Evolutionary conservation across 202 grass and related monocot species (phyloP).

Genomic region (Dendrocalamus latiflorus): DNA sequence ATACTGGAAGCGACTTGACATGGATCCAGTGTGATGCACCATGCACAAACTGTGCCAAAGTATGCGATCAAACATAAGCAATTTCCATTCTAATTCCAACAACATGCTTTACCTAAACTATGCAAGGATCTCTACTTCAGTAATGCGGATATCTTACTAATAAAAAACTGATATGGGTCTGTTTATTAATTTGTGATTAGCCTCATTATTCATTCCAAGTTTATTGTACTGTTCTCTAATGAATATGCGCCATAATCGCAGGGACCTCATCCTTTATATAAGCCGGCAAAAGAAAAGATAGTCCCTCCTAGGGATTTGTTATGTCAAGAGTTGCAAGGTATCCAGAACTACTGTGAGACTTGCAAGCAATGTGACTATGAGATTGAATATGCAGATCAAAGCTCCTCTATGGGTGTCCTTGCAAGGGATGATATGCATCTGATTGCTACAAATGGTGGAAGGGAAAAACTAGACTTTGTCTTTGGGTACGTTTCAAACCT

Average conservation of each 20-base stretch:
- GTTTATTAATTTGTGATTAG: background rate
- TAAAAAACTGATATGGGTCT: background rate
- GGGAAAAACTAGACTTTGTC: slow-evolving; percentile 80
- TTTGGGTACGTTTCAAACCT: slow-evolving; percentile 65
- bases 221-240: background rate
- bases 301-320: slow-evolving; percentile 66
- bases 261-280: slow-evolving; percentile 92
- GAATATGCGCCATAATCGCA: slow-evolving; percentile 12
- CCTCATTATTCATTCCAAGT: background rate
- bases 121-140: background rate
- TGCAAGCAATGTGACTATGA: slow-evolving; percentile 97
- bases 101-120: background rate
- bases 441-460: slow-evolving; percentile 53
- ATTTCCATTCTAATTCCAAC: background rate
- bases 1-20: slow-evolving; percentile 94
- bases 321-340: slow-evolving; percentile 83
- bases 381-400: slow-evolving; percentile 94
- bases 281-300: slow-evolving; percentile 79
- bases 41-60: no score
- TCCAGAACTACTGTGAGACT: slow-evolving; percentile 69
- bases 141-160: background rate
- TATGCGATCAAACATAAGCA: slow-evolving; percentile 39
- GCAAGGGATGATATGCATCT: slow-evolving; percentile 83
- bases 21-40: no score
- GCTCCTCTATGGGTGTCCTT: slow-evolving; percentile 94